Conservation (phyloP, 805 yeast species). For the Candida maltosa region DNA sequence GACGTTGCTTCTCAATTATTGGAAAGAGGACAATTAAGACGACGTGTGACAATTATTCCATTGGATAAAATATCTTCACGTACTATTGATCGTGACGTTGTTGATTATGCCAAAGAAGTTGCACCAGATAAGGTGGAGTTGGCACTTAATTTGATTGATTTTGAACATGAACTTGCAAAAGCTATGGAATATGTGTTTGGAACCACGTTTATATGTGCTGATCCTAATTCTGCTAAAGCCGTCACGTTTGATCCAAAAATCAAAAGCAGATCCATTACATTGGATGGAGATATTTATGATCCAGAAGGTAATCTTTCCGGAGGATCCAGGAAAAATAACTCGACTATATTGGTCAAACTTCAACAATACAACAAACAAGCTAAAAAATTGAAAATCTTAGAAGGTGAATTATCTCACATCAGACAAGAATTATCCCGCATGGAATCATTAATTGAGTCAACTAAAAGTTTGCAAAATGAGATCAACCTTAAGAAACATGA, state of each 20-base stretch:
- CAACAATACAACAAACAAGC: slow-evolving; percentile 57
- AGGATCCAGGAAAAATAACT: slow-evolving; percentile 69
- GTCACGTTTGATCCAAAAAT: slow-evolving; percentile 86
- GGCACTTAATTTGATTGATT: slow-evolving; percentile 81
- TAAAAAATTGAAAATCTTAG: slow-evolving; percentile 36
- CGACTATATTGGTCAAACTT: slow-evolving; percentile 59
- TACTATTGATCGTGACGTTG: slow-evolving; percentile 46
- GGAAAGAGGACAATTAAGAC: slow-evolving; percentile 71
- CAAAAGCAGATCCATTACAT: slow-evolving; percentile 77
- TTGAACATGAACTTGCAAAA: slow-evolving; percentile 60
- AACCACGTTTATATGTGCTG: slow-evolving; percentile 78
- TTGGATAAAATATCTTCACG: slow-evolving; percentile 76
- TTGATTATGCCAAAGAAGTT: slow-evolving; percentile 65
- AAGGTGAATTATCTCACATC: slow-evolving; percentile 39
- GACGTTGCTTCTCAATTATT: slow-evolving; percentile 78
- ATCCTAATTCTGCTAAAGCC: slow-evolving; percentile 81
- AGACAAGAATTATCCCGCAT: slow-evolving; percentile 40
- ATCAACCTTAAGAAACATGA: slow-evolving; percentile 58
- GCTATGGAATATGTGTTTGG: slow-evolving; percentile 96
- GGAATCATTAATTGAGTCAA: slow-evolving; percentile 42
- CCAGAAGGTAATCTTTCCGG: slow-evolving; percentile 96
- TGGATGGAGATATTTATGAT: slow-evolving; percentile 92
- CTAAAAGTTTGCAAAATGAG: slow-evolving; percentile 57
- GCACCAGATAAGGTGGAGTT: slow-evolving; percentile 85
- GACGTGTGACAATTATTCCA: slow-evolving; percentile 89